Evolutionary conservation across 768 basidiomycete genomes (phyloP).

Genomic region (Auriscalpium vulgare): DNA sequence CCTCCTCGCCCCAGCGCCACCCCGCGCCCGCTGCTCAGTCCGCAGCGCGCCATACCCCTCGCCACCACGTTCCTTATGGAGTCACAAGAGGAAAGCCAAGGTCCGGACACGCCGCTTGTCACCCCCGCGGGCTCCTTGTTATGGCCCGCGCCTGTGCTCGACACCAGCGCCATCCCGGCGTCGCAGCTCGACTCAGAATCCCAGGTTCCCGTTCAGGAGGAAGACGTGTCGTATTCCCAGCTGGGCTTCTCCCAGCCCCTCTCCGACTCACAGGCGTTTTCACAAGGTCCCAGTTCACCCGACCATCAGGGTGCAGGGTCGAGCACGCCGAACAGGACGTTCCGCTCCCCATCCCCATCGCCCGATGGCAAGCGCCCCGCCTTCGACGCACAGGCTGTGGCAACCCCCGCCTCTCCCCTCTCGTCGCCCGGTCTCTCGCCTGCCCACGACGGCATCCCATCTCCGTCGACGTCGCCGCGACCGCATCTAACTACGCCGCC

Average conservation of each 20-base stretch:
- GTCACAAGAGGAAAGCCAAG: conserved; percentile 40
- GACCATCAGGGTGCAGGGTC: not conserved
- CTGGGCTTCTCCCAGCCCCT: conserved; percentile 25
- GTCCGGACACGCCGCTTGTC: conserved; percentile 43
- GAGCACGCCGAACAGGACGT: not conserved
- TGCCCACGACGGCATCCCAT: conserved; percentile 2
- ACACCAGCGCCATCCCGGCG: conserved; percentile 26
- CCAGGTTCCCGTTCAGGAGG: conserved; percentile 19
- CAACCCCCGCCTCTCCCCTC: not conserved
- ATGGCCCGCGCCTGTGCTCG: conserved; percentile 24
- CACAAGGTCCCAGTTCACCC: too few relatives aligned
- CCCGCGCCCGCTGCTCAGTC: not conserved
- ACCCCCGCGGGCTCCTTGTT: conserved; percentile 50
- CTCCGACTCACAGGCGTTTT: conserved; percentile 1
- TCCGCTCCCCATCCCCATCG: not conserved
- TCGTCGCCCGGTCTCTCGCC: not conserved
- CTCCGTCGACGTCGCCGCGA: not conserved
- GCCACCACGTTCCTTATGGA: conserved; percentile 1
- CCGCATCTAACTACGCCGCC: not conserved
- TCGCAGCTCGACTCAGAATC: conserved; percentile 31
- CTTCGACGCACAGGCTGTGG: not conserved
- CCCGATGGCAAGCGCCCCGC: not conserved
- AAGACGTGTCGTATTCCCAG: conserved; percentile 30
- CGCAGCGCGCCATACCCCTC: not conserved
- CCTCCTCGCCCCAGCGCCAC: not conserved